Base-by-base conservation (phyloP, 208 protist genomes). In the Leishmania guyanensis region DNA sequence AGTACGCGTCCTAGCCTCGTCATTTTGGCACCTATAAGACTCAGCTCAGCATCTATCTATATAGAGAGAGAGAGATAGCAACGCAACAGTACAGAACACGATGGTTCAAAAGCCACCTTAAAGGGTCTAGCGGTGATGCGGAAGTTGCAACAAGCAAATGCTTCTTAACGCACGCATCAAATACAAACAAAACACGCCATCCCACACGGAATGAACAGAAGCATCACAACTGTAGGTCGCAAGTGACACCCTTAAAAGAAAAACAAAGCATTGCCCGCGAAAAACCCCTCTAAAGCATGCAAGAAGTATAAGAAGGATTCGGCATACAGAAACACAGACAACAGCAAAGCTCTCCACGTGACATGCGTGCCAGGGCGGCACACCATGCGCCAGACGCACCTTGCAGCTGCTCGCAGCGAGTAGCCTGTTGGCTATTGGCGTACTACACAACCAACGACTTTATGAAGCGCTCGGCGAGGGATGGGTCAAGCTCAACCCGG, bases 401-500 rank as follows among this genome's bases (percentile, higher is more conserved):
- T 46, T 17, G 65, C 5, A 69, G 33, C 33, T 39, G 33, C 65
- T 68, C 46, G 68, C 39, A 68, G 68, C 0, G 3, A 33, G 22
- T 20, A 75, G 5, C 66, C 64, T 22, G 26, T 36, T 22, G 5
- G 43, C 5, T 16, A 65, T 33, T 54, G 5, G 29, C 22, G 9
- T 46, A 29, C 60, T 79, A 97, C 0, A 95, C 85, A 4, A 87
- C 84, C n/a, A 97, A 84, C 2, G 91, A 95, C 72, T 86, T 90
- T 90, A 96, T 94, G 86, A 93, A 97, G 36, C 92, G 85, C 70
- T 97, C 85, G 14, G 92, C 94, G 46, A 97, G 75, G 3, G 87
- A 80, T 4, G 92, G 92, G 81, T 97, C 90, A 12, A 95, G 87
- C 84, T 95, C 91, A n/a, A 96, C 92, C n/a, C 94, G 90, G n/a